Conservation (phyloP, 1,284 basidiomycete genomes). For the Ganoderma boninense region DNA sequence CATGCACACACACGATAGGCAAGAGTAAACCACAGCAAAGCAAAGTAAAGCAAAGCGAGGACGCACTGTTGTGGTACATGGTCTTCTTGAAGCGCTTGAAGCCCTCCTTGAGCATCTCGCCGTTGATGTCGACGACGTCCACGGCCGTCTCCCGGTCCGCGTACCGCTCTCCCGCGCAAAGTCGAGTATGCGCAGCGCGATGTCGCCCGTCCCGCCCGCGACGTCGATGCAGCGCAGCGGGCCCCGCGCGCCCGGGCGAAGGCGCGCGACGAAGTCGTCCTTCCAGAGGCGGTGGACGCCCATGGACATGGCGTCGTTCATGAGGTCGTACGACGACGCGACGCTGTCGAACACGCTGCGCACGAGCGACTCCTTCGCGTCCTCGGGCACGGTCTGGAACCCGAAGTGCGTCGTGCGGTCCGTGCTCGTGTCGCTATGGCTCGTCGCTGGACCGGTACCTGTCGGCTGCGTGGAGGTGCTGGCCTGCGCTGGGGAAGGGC, state of each 20-base stretch:
- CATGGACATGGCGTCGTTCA: conserved; percentile 99
- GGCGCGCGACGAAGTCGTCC: conserved; percentile 85
- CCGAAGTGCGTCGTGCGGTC: conserved; percentile 80
- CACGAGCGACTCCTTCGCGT: conserved; percentile 81
- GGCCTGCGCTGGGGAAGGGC: conserved; percentile 12
- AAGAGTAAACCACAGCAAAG: not conserved
- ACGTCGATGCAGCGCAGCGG: conserved; percentile 91
- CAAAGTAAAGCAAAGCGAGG: not conserved
- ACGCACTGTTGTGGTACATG: conserved; percentile 95
- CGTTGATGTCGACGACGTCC: conserved; percentile 95
- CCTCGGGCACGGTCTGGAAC: conserved; percentile 87
- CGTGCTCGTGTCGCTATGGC: conserved; percentile 4
- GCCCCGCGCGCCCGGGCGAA: conserved; percentile 82
- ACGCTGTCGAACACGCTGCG: conserved; percentile 96
- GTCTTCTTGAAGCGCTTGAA: conserved; percentile 92
- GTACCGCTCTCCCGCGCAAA: conserved; percentile 89
- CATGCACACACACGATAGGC: not conserved
- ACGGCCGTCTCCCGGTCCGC: conserved; percentile 90
- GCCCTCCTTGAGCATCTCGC: conserved; percentile 95
- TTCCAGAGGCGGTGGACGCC: conserved; percentile 99
- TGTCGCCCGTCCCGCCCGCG: conserved; percentile 98
- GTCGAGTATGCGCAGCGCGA: conserved; percentile 94
- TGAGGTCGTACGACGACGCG: conserved; percentile 95
- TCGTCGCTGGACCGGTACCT: not conserved
- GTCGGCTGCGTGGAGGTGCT: not conserved